These are phyloP conservation scores for Cyberlindnera petersonii DNA, from an alignment of 805 yeast genomes.

Conservation along the genomic window DNA sequence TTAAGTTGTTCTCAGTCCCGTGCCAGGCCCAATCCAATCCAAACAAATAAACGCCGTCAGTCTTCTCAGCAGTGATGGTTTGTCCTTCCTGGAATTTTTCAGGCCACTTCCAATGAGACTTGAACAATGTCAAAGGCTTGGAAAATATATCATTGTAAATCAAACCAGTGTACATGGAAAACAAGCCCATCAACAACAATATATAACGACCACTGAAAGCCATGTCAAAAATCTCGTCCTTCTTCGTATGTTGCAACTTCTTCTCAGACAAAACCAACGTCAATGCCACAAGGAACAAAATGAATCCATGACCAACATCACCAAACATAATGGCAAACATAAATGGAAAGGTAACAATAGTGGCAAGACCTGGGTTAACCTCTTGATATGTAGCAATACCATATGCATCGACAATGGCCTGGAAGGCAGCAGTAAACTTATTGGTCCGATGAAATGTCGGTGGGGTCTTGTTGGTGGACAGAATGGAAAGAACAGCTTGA, in stretches of 20 bases:
- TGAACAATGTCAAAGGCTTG: slow-evolving; percentile 80
- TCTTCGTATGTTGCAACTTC: slow-evolving; percentile 60
- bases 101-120: slow-evolving; percentile 95
- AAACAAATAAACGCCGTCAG: slow-evolving; percentile 64
- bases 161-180: slow-evolving; percentile 93
- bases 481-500: slow-evolving; percentile 43
- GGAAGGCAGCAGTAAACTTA: slow-evolving; percentile 91
- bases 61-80: slow-evolving; percentile 56
- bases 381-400: slow-evolving; percentile 92
- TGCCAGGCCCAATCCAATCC: slow-evolving; percentile 98
- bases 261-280: slow-evolving; percentile 70
- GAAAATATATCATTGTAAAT: slow-evolving; percentile 93
- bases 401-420: slow-evolving; percentile 89
- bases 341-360: slow-evolving; percentile 93
- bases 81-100: slow-evolving; percentile 57
- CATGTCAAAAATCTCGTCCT: slow-evolving; percentile 96
- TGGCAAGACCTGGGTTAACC: slow-evolving; percentile 93
- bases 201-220: slow-evolving; percentile 92
- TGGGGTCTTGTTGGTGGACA: slow-evolving; percentile 74
- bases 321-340: slow-evolving; percentile 99
- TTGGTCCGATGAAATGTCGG: slow-evolving; percentile 93
- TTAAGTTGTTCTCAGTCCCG: slow-evolving; percentile 89
- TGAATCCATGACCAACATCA: slow-evolving; percentile 93
- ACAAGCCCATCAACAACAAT: slow-evolving; percentile 84
- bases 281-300: slow-evolving; percentile 71